phyloP scores from a whole-genome alignment of 345 rosid species.

The Passiflora organensis region DNA sequence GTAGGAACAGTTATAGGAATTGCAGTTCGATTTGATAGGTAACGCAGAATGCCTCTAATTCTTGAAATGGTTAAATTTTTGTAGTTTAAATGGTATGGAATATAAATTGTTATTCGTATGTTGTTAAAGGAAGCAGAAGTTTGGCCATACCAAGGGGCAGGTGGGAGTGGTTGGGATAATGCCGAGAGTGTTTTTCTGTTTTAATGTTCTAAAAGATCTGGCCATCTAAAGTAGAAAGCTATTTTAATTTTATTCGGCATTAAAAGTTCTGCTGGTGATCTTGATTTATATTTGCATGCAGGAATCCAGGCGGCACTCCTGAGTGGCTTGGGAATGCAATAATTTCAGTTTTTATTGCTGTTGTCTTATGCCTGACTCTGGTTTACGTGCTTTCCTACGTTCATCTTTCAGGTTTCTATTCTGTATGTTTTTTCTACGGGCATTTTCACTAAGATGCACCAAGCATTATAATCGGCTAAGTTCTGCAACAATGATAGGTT shows the following conservation, averaged over 20 bases:
- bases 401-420: constrained; percentile 70
- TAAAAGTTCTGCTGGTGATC: constrained; percentile 4
- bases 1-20: constrained; percentile 48
- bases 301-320: constrained; percentile 79
- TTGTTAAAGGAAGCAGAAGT: no score
- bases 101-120: no score
- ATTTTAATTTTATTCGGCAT: neutral
- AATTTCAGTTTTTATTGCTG: constrained; percentile 54
- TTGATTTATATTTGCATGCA: constrained; percentile 28
- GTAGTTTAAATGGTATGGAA: no score
- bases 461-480: no score
- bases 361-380: constrained; percentile 59
- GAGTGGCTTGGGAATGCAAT: constrained; percentile 76
- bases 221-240: neutral
- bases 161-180: no score
- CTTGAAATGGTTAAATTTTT: no score
- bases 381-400: constrained; percentile 79
- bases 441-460: no score
- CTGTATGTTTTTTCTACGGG: constrained; percentile 14
- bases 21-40: constrained; percentile 76
- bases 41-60: constrained; percentile 9
- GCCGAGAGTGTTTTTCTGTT: no score
- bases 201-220: neutral
- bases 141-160: no score
- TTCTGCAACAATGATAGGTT: no score